Conservation (phyloP, 225 moss, liverwort and hornwort genomes). For the Neckera pumila region DNA sequence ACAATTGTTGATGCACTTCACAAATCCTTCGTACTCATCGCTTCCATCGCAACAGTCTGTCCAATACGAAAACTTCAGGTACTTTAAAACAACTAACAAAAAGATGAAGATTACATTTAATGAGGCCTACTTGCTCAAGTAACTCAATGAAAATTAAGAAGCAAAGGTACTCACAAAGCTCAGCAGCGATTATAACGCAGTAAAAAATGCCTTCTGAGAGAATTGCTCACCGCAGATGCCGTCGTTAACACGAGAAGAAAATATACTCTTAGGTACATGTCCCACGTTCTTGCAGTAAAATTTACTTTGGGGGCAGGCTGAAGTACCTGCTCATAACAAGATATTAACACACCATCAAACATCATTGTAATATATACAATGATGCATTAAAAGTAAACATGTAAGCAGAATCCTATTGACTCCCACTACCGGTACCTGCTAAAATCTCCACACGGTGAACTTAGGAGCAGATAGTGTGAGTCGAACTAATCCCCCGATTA, state of each 20-base stretch:
- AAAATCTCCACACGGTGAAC: neutral
- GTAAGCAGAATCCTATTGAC: neutral
- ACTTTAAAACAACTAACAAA: neutral
- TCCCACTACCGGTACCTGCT: neutral
- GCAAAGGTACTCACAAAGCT: neutral
- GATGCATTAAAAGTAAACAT: neutral
- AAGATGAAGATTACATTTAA: neutral
- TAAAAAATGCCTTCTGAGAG: neutral
- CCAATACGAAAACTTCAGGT: neutral
- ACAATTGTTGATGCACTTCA: constrained; percentile 57
- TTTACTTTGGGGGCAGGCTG: constrained; percentile 73
- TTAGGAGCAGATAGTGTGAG: neutral
- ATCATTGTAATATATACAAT: neutral
- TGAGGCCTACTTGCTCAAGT: neutral
- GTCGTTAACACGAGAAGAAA: constrained; percentile 90
- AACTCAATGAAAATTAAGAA: neutral
- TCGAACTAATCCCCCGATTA: neutral
- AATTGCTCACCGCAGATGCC: constrained; percentile 80
- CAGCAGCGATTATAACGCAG: neutral
- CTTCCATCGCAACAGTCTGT: constrained; percentile 96
- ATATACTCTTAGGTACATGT: constrained; percentile 44
- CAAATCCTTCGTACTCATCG: constrained; percentile 76
- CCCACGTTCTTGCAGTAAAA: constrained; percentile 85
- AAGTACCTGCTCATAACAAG: constrained; percentile 62
- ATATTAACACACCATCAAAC: constrained; percentile 4